phyloP scores from a whole-genome alignment of 139 green algal species.

The Coelastrella sp. region DNA sequence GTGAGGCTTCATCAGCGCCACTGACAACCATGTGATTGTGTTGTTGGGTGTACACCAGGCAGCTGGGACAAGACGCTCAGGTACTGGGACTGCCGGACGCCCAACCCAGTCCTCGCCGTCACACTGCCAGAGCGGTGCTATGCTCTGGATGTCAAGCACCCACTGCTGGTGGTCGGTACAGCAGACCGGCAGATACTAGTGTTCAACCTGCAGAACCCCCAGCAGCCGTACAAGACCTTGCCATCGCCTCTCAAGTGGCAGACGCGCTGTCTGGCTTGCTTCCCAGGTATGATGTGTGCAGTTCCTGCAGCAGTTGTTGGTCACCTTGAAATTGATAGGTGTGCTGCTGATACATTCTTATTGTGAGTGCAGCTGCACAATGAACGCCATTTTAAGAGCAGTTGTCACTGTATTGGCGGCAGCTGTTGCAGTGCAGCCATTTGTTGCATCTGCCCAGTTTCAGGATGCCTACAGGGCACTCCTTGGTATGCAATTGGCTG shows the following conservation, averaged over 20 bases:
- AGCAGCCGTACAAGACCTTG: conserved; percentile 87
- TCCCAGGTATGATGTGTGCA: conserved; percentile 10
- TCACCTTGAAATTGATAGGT: not conserved
- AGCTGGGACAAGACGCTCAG: conserved; percentile 80
- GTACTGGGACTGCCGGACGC: conserved; percentile 84
- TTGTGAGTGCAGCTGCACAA: no score
- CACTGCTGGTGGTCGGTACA: conserved; percentile 83
- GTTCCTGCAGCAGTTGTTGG: no score
- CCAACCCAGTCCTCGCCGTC: conserved; percentile 80
- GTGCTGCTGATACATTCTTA: not conserved
- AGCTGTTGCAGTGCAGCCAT: not conserved
- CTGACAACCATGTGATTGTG: not conserved
- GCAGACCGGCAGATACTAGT: conserved; percentile 84
- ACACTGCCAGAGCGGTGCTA: conserved; percentile 91
- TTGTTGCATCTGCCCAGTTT: not conserved
- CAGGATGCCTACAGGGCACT: no score
- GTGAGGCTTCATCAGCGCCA: no score
- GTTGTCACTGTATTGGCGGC: no score
- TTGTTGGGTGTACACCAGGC: conserved; percentile 43
- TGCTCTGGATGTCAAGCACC: conserved; percentile 88
- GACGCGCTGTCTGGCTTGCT: conserved; percentile 85
- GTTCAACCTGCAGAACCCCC: conserved; percentile 74
- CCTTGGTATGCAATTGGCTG: no score
- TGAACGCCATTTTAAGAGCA: no score
- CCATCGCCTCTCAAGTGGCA: conserved; percentile 97